Evolutionary conservation across 163 green algal species (phyloP), one percentile per base, ranked within the genome.

Genomic region (Volvox carteri): DNA sequence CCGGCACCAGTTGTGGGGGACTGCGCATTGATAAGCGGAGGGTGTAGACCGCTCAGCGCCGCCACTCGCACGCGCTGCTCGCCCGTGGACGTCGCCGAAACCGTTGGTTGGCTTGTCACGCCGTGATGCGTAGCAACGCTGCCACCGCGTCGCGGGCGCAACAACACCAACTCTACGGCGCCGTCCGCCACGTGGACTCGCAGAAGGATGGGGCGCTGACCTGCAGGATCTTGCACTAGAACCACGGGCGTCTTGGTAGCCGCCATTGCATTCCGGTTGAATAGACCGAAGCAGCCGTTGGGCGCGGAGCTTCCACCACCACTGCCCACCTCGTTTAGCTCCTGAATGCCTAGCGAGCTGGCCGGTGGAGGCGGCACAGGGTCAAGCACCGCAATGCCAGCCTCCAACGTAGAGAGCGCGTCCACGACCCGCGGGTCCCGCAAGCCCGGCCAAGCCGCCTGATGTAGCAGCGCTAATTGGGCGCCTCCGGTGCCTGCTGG

Each of bases 331-430:
- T 78, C 70, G 23, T 6, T 37, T 33, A 41, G 39, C 30, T 78
- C 70, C 2, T 19, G 3, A n/a, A 9, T 54, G 14, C 70, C 70
- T 21, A 78, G 8, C n/a, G 73, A 60, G 42, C 73, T 80, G 41
- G 73, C 44, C 25, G 73, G 73, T 46, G 73, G 73, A 42, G 73
- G 73, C 25, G 73, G 73, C 44, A n/a, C 30, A 33, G 83, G 83
- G 25, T 88, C 83, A 7, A 88, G 83, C 18, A 88, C 83, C 0
- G 68, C 68, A 18, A 88, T 81, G 25, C 83, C 83, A 0, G 68
- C 70, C 68, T 46, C 50, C 50, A 88, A 50, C 1, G 50, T 81
- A 16, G 33, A 41, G 19, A 88, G 68, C 25, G 68, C 68, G 25
- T 88, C 83, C 11, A 39, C 37, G 1, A 88, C 68, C 14, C 52